Evolutionary conservation across 2,329 filamentous ascomycete species (phyloP).

Genomic region (Verticillium nonalfalfae): DNA sequence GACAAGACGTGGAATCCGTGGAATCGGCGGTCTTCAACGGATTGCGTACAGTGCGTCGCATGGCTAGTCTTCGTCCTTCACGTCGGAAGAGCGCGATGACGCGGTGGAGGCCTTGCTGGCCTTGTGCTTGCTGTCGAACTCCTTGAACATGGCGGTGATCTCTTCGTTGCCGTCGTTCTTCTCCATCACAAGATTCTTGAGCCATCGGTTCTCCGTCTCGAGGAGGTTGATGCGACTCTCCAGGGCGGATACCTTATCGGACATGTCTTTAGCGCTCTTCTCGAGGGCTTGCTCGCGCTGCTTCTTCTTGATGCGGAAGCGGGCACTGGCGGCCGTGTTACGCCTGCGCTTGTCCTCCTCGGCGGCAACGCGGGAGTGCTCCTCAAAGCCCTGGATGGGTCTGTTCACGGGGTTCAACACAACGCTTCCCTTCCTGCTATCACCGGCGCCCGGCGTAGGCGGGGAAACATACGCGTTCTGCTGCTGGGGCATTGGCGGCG

Average conservation of each 20-base stretch:
- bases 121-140: constrained; percentile 34
- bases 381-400: constrained; percentile 56
- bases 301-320: constrained; percentile 95
- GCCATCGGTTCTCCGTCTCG: constrained; percentile 79
- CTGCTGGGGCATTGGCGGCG: constrained; percentile 29
- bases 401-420: constrained; percentile 22
- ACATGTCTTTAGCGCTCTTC: constrained; percentile 74
- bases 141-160: constrained; percentile 44
- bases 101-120: constrained; percentile 22
- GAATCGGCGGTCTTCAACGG: not conserved
- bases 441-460: not conserved
- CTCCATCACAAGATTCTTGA: constrained; percentile 74
- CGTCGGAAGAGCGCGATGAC: constrained; percentile 8
- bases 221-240: constrained; percentile 70
- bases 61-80: constrained; percentile 12
- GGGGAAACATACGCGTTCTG: constrained; percentile 3
- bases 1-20: not conserved
- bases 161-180: constrained; percentile 64
- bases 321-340: constrained; percentile 82
- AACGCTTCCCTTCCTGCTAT: constrained; percentile 1
- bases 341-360: constrained; percentile 87
- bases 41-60: not conserved
- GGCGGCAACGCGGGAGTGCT: constrained; percentile 64
- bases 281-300: constrained; percentile 84
- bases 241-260: constrained; percentile 67